Base-by-base conservation (phyloP, 129 eudicot species). In the Tanacetum coccineum region DNA sequence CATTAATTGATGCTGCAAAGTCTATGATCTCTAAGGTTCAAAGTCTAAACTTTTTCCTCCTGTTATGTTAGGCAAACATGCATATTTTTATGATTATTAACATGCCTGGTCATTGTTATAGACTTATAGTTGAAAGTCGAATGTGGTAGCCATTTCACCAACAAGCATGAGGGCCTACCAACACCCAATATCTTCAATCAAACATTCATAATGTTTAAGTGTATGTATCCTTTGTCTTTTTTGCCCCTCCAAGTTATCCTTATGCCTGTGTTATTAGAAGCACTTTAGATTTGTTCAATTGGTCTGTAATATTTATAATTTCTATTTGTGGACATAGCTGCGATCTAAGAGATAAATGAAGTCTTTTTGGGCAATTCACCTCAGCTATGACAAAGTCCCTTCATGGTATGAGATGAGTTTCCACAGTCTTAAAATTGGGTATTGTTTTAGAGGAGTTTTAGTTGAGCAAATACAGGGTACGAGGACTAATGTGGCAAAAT, bases 141-240 rank as follows among this genome's bases (percentile, higher is more conserved):
- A 70, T 92, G 96, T 67, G 98, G 98, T 72, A 92, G 98, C 66
- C 96, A 92, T 72, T 92, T 92, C 70, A 92, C 98, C 46, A 92
- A 88, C 81, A 92, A 92, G 76, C 96, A 88, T 75, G 98, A 92
- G 78, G 98, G 96, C n/a, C n/a, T n/a, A n/a, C n/a, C n/a, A n/a
- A n/a, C n/a, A n/a, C n/a, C n/a, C n/a, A n/a, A n/a, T n/a, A n/a
- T n/a, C n/a, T n/a, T n/a, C n/a, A n/a, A n/a, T n/a, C n/a, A n/a
- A n/a, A n/a, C n/a, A n/a, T n/a, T n/a, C n/a, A n/a, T n/a, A 74
- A 92, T 92, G 98, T 92, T 92, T 58, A 92, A 92, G 98, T n/a
- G 98, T 84, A 47, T 39, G 78, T 57, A 51, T 74, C 25, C 66
- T 36, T 19, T 70, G 6, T 19, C 47, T 42, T 22, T 22, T 46